phyloP scores from a whole-genome alignment of 768 basidiomycete genomes.

The Amanita thiersii region DNA sequence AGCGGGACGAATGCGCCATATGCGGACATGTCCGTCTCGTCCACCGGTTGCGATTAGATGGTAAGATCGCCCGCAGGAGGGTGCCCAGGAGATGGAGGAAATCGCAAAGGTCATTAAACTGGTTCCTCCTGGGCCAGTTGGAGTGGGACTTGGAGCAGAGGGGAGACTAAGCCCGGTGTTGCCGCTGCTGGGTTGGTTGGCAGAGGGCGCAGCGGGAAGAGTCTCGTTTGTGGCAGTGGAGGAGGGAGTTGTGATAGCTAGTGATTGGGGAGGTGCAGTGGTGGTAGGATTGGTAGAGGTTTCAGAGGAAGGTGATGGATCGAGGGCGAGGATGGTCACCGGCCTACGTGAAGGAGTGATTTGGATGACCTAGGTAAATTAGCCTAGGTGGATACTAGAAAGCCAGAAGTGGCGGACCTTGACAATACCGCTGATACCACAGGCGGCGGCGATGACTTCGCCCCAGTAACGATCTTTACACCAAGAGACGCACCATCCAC shows the following conservation, averaged over 20 bases:
- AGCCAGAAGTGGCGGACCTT: constrained; percentile 43
- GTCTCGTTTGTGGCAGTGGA: background rate
- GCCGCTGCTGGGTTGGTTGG: too few relatives aligned
- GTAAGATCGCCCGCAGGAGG: constrained; percentile 88
- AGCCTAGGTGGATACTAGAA: constrained; percentile 4
- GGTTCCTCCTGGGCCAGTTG: constrained; percentile 24
- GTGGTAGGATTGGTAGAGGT: constrained; percentile 5
- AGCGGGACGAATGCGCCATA: constrained; percentile 74
- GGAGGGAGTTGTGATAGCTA: constrained; percentile 7
- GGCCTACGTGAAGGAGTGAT: constrained; percentile 64
- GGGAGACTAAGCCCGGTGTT: too few relatives aligned
- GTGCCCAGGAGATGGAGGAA: constrained; percentile 87
- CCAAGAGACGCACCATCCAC: constrained; percentile 93
- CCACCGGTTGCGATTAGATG: constrained; percentile 90
- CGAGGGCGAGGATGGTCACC: constrained; percentile 51
- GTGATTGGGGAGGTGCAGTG: constrained; percentile 10
- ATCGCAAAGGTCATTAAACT: constrained; percentile 56
- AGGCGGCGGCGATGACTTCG: constrained; percentile 72
- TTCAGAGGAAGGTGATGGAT: constrained; percentile 29
- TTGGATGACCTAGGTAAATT: constrained; percentile 55
- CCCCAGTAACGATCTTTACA: constrained; percentile 97
- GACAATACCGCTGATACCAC: constrained; percentile 63
- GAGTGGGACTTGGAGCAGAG: constrained; percentile 6
- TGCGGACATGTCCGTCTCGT: constrained; percentile 80
- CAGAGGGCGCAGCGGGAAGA: constrained; percentile 1